These are phyloP conservation scores for Seminavis robusta DNA, from an alignment of 108 stramenopile species.

Conservation along the genomic window DNA sequence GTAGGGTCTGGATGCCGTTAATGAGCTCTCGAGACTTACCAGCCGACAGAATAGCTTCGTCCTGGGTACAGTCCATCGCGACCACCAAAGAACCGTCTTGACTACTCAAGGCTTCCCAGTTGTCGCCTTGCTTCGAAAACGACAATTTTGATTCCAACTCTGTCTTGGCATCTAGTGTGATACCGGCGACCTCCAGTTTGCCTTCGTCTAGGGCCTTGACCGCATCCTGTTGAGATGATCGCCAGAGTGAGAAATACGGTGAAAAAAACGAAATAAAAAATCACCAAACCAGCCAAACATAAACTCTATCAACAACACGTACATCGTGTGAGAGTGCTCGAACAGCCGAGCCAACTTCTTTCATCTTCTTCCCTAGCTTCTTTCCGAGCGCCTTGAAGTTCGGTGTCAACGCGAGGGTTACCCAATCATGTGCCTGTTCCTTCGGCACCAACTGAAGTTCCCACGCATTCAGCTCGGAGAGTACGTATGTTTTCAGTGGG, in stretches of 20 bases:
- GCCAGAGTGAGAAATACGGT: neutral
- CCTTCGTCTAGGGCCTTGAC: constrained; percentile 78
- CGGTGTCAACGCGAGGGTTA: constrained; percentile 86
- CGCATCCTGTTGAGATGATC: constrained; percentile 44
- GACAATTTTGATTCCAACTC: constrained; percentile 86
- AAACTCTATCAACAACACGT: constrained; percentile 2
- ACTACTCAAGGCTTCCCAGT: constrained; percentile 85
- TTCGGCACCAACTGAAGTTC: constrained; percentile 73
- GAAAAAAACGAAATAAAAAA: neutral
- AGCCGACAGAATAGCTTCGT: constrained; percentile 87
- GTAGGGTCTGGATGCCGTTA: constrained; percentile 94
- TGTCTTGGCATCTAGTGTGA: constrained; percentile 67
- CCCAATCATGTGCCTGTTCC: constrained; percentile 89
- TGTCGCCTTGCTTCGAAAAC: constrained; percentile 89
- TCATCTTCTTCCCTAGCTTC: constrained; percentile 94
- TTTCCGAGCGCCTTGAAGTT: constrained; percentile 90
- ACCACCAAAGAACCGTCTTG: constrained; percentile 91
- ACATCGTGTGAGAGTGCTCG: constrained; percentile 58
- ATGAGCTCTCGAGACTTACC: constrained; percentile 93
- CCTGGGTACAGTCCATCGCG: constrained; percentile 93
- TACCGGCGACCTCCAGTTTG: constrained; percentile 71
- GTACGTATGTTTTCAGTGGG: constrained; percentile 89
- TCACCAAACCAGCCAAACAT: neutral
- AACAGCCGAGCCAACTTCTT: constrained; percentile 54
- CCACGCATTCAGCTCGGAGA: constrained; percentile 97